Base-by-base conservation (phyloP, 768 basidiomycete species). In the Mrakia blollopis region DNA sequence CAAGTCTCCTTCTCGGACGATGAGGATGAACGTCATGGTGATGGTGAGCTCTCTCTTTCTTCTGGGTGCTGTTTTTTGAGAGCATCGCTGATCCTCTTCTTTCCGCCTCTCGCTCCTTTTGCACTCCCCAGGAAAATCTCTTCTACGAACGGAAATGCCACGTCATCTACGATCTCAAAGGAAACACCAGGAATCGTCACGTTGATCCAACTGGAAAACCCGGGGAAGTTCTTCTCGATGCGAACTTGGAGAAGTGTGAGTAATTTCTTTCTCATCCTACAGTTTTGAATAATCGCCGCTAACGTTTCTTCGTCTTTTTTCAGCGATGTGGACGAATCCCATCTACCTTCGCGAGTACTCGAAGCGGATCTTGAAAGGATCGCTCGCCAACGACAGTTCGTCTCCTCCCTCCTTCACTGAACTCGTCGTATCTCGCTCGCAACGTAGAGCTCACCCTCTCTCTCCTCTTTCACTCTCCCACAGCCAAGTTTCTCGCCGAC, bases 261-360 rank as follows among this genome's bases (percentile, higher is more conserved):
- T 74, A 30, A 39, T 39, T 11, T 25, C 37, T 13, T 16, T n/a
- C 50, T 2, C 16, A 16, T 21, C 18, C 13, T n/a, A n/a, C 67
- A 32, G 11, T 9, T 1, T 18, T 4, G 8, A 3, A 4, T 8
- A 35, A 18, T 63, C 57, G 65, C 67, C 6, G 5, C n/a, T 23
- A 23, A 23, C 41, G 54, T 9, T 44, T 41, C 25, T 16, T 60
- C 3, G 6, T 67, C 5, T 16, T 30, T 41, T 11, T 47, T 18
- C 72, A 73, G 77, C 72, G 25, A 73, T 74, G 37, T 78, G 73
- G 73, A 73, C 91, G 39, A 87, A 89, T 52, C 97, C 97, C 5
- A 91, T 98, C 81, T 98, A 95, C 83, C 86, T 99, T 25, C 91
- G 93, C n/a, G 96, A 98, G 83, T 93, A 98, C 81, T 92, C 93